Conservation (phyloP, 2,329 filamentous ascomycete genomes). For the Calonectria leucothoes region DNA sequence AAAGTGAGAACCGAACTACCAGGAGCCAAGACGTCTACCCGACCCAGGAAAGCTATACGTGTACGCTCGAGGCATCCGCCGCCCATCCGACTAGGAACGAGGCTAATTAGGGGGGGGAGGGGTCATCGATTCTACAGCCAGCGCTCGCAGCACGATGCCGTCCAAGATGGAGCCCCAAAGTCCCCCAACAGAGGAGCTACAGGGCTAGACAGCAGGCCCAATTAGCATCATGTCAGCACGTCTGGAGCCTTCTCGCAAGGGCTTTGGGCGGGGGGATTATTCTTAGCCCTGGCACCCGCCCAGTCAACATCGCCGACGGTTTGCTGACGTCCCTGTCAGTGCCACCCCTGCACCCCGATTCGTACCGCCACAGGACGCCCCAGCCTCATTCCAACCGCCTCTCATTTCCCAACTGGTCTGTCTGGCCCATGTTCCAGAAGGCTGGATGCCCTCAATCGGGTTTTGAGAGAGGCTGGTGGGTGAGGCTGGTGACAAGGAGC, state of each 20-base stretch:
- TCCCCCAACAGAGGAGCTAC: background rate
- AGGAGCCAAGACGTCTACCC: constrained; percentile 31
- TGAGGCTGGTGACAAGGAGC: constrained; percentile 12
- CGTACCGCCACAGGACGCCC: constrained; percentile 7
- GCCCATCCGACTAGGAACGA: constrained; percentile 30
- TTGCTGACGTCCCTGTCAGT: constrained; percentile 5
- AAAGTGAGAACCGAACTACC: constrained; percentile 16
- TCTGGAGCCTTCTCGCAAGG: background rate
- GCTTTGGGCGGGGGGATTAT: constrained; percentile 3
- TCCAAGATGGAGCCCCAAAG: constrained; percentile 3
- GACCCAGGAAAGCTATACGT: constrained; percentile 33
- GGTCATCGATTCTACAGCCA: background rate
- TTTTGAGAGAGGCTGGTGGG: constrained; percentile 12
- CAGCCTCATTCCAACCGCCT: constrained; percentile 18
- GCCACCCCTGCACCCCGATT: constrained; percentile 1
- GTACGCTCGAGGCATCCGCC: constrained; percentile 38
- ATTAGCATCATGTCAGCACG: constrained; percentile 1
- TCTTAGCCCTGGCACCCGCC: constrained; percentile 1
- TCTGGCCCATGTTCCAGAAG: background rate
- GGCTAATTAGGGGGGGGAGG: constrained; percentile 15
- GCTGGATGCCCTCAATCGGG: background rate
- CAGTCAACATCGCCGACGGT: background rate
- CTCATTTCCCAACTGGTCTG: background rate
- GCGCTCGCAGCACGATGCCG: background rate
- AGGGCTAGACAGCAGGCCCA: constrained; percentile 10